Percentiles rank a stretch among this genome's conserved stretches.
Conservation (phyloP, 768 basidiomycete genomes). For the Exidia glandulosa region DNA sequence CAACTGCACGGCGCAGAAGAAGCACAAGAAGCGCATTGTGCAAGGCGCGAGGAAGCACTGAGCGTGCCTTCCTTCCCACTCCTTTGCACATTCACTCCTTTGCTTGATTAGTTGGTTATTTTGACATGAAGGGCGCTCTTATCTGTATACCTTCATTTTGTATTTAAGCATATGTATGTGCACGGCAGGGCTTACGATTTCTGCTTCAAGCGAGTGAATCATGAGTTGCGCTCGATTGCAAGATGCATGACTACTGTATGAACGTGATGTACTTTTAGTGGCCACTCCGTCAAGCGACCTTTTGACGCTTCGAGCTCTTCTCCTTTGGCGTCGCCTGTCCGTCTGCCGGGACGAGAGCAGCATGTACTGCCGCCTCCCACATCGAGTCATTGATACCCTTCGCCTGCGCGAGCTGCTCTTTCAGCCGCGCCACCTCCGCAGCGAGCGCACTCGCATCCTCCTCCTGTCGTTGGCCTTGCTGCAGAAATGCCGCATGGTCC, state of each 20-base stretch:
- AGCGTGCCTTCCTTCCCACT: too few relatives aligned
- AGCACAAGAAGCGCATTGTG: background rate
- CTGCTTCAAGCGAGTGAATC: too few relatives aligned
- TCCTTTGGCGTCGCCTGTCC: background rate
- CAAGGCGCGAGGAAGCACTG: background rate
- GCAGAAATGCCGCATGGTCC: conserved; percentile 59
- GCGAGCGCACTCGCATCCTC: conserved; percentile 49
- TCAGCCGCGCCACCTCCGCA: conserved; percentile 53
- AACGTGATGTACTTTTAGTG: too few relatives aligned
- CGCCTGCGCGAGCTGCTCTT: conserved; percentile 66
- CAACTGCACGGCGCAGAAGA: background rate
- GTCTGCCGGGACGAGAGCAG: background rate
- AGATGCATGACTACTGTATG: too few relatives aligned
- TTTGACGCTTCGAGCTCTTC: background rate
- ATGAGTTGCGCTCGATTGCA: too few relatives aligned
- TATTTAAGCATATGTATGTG: too few relatives aligned
- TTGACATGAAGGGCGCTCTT: too few relatives aligned
- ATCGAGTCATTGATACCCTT: conserved; percentile 88
- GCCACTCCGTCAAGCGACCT: too few relatives aligned
- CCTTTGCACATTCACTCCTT: too few relatives aligned
- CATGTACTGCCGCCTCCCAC: conserved; percentile 78
- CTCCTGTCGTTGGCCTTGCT: conserved; percentile 9
- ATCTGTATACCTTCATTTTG: too few relatives aligned
- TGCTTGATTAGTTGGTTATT: too few relatives aligned
- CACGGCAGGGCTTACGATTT: too few relatives aligned